These are phyloP conservation scores for Lentinula sp. DNA, from an alignment of 768 basidiomycete species.

Conservation along the genomic window DNA sequence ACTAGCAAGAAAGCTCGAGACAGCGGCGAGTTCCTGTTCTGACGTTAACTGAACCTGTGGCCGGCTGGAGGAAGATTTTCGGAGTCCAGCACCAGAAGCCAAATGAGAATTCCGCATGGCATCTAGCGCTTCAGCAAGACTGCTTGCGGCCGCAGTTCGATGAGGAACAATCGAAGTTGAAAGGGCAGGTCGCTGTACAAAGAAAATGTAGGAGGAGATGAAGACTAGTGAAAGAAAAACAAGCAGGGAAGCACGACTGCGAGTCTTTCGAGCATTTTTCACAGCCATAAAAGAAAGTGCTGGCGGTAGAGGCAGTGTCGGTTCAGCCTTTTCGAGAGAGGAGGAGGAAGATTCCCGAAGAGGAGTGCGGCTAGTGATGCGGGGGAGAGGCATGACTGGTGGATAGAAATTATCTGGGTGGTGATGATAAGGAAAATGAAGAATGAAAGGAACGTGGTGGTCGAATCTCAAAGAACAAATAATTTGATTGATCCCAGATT, in stretches of 20 bases:
- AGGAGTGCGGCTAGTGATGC: constrained; percentile 24
- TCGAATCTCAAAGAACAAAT: not conserved
- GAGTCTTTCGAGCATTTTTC: constrained; percentile 37
- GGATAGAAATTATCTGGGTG: not conserved
- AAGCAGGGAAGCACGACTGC: constrained; percentile 48
- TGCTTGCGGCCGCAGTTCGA: constrained; percentile 6
- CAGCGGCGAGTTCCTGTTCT: constrained; percentile 66
- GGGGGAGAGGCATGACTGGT: not conserved
- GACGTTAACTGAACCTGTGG: constrained; percentile 42
- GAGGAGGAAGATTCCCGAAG: constrained; percentile 24
- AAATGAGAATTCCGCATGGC: constrained; percentile 29
- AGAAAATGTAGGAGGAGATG: constrained; percentile 51
- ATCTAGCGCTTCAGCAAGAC: constrained; percentile 19
- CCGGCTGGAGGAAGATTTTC: constrained; percentile 15
- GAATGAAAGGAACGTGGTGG: constrained; percentile 4
- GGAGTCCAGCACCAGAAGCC: constrained; percentile 9
- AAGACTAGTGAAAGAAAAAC: constrained; percentile 46
- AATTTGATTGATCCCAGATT: not conserved
- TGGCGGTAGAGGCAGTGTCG: constrained; percentile 12
- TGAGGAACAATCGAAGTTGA: constrained; percentile 28
- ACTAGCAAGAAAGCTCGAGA: constrained; percentile 68
- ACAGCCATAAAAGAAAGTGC: constrained; percentile 24
- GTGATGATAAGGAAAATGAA: not conserved
- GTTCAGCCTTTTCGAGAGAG: constrained; percentile 11
- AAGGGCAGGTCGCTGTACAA: constrained; percentile 38